Base-by-base conservation (phyloP, 139 green algal genomes). In the Nannochloris sp. region DNA sequence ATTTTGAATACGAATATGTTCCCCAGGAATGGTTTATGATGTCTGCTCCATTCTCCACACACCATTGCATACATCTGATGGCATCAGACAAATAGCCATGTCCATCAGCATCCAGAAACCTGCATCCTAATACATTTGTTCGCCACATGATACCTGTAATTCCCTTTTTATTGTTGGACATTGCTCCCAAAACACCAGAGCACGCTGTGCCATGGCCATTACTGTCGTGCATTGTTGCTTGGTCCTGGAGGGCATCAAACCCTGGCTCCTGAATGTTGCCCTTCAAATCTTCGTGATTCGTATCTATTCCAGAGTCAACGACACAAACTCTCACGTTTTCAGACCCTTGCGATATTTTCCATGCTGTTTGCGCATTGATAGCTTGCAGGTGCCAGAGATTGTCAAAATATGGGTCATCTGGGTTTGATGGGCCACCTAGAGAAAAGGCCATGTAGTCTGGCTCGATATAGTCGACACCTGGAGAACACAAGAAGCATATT, bases 161-260 rank as follows among this genome's bases (percentile, higher is more conserved):
- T 23, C 68, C 68, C 5, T 16, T 17, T 16, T 5, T 11, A 20
- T 74, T 74, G 26, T 74, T 74, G 16, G 33, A 62, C 37, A 70
- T 29, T 31, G 60, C 60, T 43, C 26, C 60, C n/a, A 57, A 23
- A 8, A 66, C 20, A 16, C 60, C 60, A 66, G 60, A 10, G n/a
- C 13, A 26, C 4, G 51, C 33, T 1, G 29, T 61, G 13, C 56
- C 56, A 23, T 61, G 56, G 30, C 56, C 60, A 66, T 37, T 45
- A 11, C 23, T 20, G 36, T 66, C 60, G 14, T 56, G 20, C 10
- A 51, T 5, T 64, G 20, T 17, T 17, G 40, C 58, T n/a, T 59
- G 20, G 8, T 51, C 4, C 6, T 16, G 20, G 4, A 66, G 29
- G 12, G 33, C 14, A 40, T 66, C 48, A 40, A 56, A 66, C 9